Conservation (phyloP, 2,329 filamentous ascomycete genomes). For the Xylaria sp. region DNA sequence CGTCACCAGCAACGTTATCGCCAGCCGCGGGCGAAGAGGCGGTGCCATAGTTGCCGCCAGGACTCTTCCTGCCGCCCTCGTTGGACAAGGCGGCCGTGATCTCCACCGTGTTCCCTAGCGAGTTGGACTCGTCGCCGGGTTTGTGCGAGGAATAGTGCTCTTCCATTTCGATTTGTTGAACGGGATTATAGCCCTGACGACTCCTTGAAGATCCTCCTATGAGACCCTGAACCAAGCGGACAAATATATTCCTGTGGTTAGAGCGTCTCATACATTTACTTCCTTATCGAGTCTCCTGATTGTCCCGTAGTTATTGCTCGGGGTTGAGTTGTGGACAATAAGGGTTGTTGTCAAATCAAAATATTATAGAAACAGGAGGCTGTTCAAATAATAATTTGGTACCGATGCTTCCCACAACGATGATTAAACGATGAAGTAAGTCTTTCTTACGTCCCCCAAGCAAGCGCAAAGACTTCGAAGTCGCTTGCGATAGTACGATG, state of each 20-base stretch:
- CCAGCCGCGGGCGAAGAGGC: not conserved
- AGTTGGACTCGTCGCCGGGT: constrained; percentile 40
- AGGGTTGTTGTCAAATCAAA: not conserved
- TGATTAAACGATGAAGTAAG: constrained; percentile 46
- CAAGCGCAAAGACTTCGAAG: constrained; percentile 76
- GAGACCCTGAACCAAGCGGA: constrained; percentile 32
- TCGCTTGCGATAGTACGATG: constrained; percentile 61
- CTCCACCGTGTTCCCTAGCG: constrained; percentile 45
- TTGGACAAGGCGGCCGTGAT: constrained; percentile 38
- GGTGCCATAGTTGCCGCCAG: constrained; percentile 30
- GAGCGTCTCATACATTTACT: constrained; percentile 37
- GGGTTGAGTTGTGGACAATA: not conserved
- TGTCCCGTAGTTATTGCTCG: not conserved
- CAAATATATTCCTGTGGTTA: constrained; percentile 25
- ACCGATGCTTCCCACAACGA: constrained; percentile 1
- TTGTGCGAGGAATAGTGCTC: constrained; percentile 42
- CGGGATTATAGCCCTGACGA: constrained; percentile 37
- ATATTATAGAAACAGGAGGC: not conserved
- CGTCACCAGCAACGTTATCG: constrained; percentile 31
- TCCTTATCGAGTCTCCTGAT: not conserved
- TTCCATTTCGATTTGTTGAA: constrained; percentile 48
- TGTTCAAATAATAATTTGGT: not conserved
- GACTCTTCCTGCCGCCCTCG: constrained; percentile 37
- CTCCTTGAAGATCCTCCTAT: constrained; percentile 19
- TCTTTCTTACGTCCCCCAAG: constrained; percentile 68